These are phyloP conservation scores for Fraxinus excelsior DNA, from an alignment of 257 asterid species.

Conservation along the genomic window DNA sequence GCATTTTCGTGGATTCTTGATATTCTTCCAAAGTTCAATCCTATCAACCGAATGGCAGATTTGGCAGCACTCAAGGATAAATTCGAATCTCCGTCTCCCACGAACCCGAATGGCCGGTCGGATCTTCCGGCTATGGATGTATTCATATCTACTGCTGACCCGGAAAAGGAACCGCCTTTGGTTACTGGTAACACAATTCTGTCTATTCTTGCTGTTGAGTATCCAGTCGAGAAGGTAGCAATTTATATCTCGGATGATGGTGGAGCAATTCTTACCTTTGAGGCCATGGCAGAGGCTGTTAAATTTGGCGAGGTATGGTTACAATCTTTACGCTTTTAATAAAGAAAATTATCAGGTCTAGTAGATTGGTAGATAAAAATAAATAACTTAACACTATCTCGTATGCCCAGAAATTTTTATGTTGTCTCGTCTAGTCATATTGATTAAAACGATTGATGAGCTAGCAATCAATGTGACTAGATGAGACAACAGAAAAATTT, in stretches of 20 bases:
- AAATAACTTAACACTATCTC: too few species aligned
- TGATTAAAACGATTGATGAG: too few species aligned
- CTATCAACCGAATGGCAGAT: constrained; percentile 83
- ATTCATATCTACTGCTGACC: constrained; percentile 92
- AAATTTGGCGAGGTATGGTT: constrained; percentile 71
- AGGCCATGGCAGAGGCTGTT: constrained; percentile 99
- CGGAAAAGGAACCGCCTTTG: constrained; percentile 94
- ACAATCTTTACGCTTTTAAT: neutral
- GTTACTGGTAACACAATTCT: constrained; percentile 86
- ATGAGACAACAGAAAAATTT: too few species aligned
- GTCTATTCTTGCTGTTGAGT: constrained; percentile 76
- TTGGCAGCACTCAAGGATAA: constrained; percentile 71
- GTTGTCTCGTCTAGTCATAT: too few species aligned
- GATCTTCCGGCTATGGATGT: constrained; percentile 93
- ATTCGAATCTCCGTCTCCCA: constrained; percentile 57
- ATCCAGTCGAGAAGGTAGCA: constrained; percentile 84
- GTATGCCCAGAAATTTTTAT: too few species aligned
- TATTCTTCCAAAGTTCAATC: constrained; percentile 86
- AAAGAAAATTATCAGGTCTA: too few species aligned
- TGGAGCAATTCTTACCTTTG: constrained; percentile 86
- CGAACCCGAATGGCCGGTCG: constrained; percentile 80
- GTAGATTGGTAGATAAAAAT: too few species aligned
- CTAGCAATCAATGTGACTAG: too few species aligned
- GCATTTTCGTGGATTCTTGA: constrained; percentile 97
- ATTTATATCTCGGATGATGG: constrained; percentile 94